A percentile compares a stretch with the other conserved stretches of the same genome.
These are phyloP conservation scores for Carallia brachiata DNA, from an alignment of 345 rosid genomes.

Conservation along the genomic window DNA sequence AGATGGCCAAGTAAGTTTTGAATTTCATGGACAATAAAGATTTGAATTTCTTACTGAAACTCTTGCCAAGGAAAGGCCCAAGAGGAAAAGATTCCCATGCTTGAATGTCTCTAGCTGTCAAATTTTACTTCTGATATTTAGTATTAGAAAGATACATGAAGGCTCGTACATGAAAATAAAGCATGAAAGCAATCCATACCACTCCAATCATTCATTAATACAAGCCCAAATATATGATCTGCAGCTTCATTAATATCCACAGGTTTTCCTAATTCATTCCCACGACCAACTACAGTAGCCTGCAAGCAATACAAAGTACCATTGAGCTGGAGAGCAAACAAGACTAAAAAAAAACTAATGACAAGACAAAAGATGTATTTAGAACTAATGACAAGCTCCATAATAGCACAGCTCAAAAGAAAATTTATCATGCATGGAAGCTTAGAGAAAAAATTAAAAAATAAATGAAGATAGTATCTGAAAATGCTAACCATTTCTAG, in stretches of 20 bases:
- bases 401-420: background rate
- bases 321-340: slow-evolving; percentile 8
- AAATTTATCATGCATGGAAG: too few species aligned
- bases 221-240: slow-evolving; percentile 85
- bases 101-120: slow-evolving; percentile 93
- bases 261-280: slow-evolving; percentile 82
- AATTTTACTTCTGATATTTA: slow-evolving; percentile 16
- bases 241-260: slow-evolving; percentile 78
- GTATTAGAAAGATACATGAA: slow-evolving; percentile 18
- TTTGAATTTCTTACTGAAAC: slow-evolving; percentile 68
- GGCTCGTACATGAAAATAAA: slow-evolving; percentile 5
- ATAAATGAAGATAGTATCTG: background rate
- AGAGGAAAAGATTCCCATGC: slow-evolving; percentile 98
- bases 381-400: background rate
- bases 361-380: background rate
- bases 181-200: slow-evolving; percentile 39
- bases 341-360: background rate
- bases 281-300: slow-evolving; percentile 96
- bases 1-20: background rate
- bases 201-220: slow-evolving; percentile 97
- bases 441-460: slow-evolving; percentile 24
- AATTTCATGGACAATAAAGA: slow-evolving; percentile 39
- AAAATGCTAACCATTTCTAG: slow-evolving; percentile 80
- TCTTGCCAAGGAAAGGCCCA: slow-evolving; percentile 94
- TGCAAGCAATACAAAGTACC: slow-evolving; percentile 25